phyloP scores from a whole-genome alignment of 257 asterid genomes.

The Leonotis leonurus region DNA sequence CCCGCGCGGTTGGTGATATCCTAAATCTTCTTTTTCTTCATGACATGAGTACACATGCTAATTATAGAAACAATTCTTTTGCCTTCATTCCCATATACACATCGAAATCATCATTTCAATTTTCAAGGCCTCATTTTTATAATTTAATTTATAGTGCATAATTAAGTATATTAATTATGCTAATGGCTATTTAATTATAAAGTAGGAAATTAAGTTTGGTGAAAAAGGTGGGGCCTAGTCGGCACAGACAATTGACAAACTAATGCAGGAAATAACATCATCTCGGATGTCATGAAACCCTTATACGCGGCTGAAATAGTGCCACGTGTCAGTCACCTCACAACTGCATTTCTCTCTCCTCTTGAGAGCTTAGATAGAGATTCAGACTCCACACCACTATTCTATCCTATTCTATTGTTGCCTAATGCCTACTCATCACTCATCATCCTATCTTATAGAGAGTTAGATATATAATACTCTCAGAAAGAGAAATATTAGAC shows the following conservation, averaged over 20 bases:
- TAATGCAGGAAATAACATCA: constrained; percentile 33
- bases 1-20: too few relatives aligned
- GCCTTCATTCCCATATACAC: background rate
- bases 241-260: constrained; percentile 62
- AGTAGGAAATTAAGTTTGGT: too few relatives aligned
- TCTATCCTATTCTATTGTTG: too few relatives aligned
- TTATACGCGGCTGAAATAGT: constrained; percentile 21
- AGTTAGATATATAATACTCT: too few relatives aligned
- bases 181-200: too few relatives aligned
- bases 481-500: background rate
- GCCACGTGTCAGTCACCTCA: constrained; percentile 57
- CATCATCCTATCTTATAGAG: background rate
- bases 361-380: constrained; percentile 26
- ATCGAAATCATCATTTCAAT: background rate
- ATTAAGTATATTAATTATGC: background rate
- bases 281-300: constrained; percentile 23
- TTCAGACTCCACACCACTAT: constrained; percentile 25
- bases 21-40: too few relatives aligned
- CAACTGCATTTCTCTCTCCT: constrained; percentile 21
- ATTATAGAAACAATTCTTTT: background rate
- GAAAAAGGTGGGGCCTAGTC: constrained; percentile 39
- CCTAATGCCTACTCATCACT: constrained; percentile 30
- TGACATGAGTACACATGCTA: background rate
- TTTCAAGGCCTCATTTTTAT: background rate
- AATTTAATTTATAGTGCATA: background rate